These are phyloP conservation scores for Dictyostelium citrinum DNA, from an alignment of 78 protist genomes.

Conservation along the genomic window DNA sequence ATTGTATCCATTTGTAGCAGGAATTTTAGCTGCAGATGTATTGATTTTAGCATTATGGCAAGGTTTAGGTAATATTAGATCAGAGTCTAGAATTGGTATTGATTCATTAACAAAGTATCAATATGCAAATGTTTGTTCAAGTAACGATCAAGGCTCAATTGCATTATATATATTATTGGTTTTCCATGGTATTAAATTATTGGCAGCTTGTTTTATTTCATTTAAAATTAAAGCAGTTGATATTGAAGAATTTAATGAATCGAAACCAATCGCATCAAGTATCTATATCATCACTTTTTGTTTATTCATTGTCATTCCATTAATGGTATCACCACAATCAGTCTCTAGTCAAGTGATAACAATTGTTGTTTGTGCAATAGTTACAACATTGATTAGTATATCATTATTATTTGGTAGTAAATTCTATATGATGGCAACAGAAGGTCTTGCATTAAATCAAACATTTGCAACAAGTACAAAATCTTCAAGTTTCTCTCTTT, in stretches of 20 bases:
- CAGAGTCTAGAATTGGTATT: background rate
- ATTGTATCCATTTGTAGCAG: background rate
- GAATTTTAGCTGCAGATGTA: background rate
- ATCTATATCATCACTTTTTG: constrained; percentile 1
- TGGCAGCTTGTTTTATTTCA: constrained; percentile 29
- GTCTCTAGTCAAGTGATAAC: background rate
- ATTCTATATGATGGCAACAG: background rate
- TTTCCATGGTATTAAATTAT: constrained; percentile 34
- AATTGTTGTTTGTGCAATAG: background rate
- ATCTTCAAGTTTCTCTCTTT: background rate
- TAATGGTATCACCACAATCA: background rate
- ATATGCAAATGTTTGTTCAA: background rate
- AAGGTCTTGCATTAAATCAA: constrained; percentile 1
- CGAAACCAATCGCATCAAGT: background rate
- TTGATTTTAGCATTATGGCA: background rate
- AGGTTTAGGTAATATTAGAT: background rate
- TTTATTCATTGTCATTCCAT: constrained; percentile 22
- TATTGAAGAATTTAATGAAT: constrained; percentile 39
- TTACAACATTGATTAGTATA: background rate
- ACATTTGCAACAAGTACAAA: background rate
- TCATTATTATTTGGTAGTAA: background rate
- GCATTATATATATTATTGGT: background rate
- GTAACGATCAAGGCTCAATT: background rate
- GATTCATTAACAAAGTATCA: constrained; percentile 9
- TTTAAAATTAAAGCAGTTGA: constrained; percentile 39